Evolutionary conservation across 1,139 yeast genomes (phyloP).

Genomic region (Saccharomyces hybrid): DNA sequence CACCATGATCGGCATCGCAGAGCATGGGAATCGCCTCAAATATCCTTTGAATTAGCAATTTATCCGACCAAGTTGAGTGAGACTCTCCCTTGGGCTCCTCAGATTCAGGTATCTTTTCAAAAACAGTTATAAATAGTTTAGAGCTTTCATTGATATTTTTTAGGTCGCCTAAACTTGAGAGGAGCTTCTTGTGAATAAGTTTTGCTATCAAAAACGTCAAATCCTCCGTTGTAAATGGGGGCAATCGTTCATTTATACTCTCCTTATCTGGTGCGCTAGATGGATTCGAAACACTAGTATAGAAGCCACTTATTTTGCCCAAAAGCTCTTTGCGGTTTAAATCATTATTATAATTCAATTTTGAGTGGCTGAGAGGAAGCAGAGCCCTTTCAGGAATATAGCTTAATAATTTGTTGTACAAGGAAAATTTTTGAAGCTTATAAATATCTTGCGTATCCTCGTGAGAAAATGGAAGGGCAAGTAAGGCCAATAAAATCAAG

Average conservation of each 20-base stretch:
- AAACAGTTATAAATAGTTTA: constrained; percentile 37
- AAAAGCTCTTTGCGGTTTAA: constrained; percentile 21
- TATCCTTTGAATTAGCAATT: constrained; percentile 34
- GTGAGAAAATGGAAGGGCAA: constrained; percentile 24
- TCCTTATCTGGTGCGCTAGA: constrained; percentile 10
- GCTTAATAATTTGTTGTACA: constrained; percentile 37
- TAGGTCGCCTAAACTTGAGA: constrained; percentile 24
- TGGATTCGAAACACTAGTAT: constrained; percentile 23
- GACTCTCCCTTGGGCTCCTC: constrained; percentile 13
- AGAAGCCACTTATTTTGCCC: constrained; percentile 31
- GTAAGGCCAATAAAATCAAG: constrained; percentile 46
- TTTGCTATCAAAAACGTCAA: constrained; percentile 39
- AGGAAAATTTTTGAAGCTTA: constrained; percentile 1
- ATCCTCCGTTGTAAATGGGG: constrained; percentile 42
- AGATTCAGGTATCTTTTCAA: constrained; percentile 43
- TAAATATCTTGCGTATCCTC: constrained; percentile 1
- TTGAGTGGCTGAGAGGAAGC: constrained; percentile 40
- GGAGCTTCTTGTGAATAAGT: constrained; percentile 34
- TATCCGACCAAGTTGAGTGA: constrained; percentile 26
- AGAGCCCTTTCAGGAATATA: constrained; percentile 56
- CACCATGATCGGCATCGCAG: background rate
- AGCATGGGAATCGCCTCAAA: constrained; percentile 10
- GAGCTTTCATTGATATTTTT: constrained; percentile 31
- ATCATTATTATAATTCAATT: constrained; percentile 17
- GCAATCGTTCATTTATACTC: constrained; percentile 14